A percentile compares a stretch with the other conserved stretches of the same genome.
Conservation (phyloP, 73 alveolate species). For the Paramecium octaurelia region DNA sequence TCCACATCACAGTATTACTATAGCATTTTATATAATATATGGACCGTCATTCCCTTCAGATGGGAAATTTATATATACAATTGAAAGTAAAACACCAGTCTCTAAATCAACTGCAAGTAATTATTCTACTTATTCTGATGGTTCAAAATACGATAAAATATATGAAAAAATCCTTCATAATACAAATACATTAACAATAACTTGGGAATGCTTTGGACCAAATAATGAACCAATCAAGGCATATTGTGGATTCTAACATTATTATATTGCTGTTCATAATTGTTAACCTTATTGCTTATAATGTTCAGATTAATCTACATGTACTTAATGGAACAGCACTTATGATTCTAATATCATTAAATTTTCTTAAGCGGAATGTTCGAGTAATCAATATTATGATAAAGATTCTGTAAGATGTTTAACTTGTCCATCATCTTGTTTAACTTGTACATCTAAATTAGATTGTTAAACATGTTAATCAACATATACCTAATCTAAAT, state of each 20-base stretch:
- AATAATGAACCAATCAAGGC: neutral
- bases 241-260: neutral
- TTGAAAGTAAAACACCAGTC: neutral
- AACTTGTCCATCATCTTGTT: neutral
- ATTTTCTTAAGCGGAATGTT: neutral
- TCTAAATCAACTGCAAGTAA: neutral
- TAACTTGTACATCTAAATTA: neutral
- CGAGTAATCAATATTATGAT: neutral
- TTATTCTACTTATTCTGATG: neutral
- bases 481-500: neutral
- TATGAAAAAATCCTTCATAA: neutral
- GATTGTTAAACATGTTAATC: neutral
- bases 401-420: neutral
- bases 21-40: neutral
- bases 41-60: neutral
- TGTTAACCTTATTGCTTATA: neutral
- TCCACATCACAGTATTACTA: neutral
- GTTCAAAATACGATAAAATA: neutral
- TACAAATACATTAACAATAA: neutral
- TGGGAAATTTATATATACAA: neutral
- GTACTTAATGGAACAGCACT: neutral
- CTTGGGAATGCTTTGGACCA: neutral
- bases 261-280: neutral
- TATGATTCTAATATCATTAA: neutral
- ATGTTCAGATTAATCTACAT: neutral